Percentiles rank a stretch among this genome's conserved stretches.
Evolutionary conservation across 768 basidiomycete genomes (phyloP).

Genomic region (Baorangia bicolor): DNA sequence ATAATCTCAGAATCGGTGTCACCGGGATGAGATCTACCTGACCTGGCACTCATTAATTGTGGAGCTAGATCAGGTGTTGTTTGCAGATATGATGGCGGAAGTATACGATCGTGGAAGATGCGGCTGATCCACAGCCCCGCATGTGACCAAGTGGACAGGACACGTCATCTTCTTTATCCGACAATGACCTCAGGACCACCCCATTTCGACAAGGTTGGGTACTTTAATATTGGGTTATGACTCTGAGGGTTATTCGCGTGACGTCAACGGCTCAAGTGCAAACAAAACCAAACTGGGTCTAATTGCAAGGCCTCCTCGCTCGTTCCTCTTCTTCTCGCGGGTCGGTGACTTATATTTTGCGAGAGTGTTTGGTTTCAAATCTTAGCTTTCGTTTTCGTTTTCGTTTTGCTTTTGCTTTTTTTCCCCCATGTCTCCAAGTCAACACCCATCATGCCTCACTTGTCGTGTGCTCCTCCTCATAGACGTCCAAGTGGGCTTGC

Average conservation of each 20-base stretch:
- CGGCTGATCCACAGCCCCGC: not conserved
- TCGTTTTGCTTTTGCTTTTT: not conserved
- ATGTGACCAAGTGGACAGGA: not conserved
- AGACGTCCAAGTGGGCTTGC: slow-evolving; percentile 54
- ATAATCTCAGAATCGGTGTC: not conserved
- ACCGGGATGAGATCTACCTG: not conserved
- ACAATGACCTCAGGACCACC: not conserved
- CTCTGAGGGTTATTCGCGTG: slow-evolving; percentile 14
- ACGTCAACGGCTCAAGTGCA: slow-evolving; percentile 21
- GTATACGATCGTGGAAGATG: not conserved
- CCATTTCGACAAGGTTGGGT: not conserved
- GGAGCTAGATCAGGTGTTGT: not conserved
- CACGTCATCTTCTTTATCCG: not conserved
- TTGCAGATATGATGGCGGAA: not conserved
- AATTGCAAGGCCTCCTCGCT: too few species aligned
- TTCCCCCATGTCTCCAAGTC: slow-evolving; percentile 22
- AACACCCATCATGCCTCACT: slow-evolving; percentile 16
- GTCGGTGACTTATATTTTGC: slow-evolving; percentile 16
- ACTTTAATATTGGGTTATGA: too few species aligned
- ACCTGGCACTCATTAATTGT: not conserved
- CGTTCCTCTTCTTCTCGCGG: slow-evolving; percentile 2
- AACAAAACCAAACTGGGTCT: slow-evolving; percentile 7
- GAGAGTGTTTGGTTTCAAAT: not conserved
- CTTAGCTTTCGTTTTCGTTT: not conserved
- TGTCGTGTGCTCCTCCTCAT: slow-evolving; percentile 56